phyloP scores from a whole-genome alignment of 305 asterid species.

The Striga hermonthica region DNA sequence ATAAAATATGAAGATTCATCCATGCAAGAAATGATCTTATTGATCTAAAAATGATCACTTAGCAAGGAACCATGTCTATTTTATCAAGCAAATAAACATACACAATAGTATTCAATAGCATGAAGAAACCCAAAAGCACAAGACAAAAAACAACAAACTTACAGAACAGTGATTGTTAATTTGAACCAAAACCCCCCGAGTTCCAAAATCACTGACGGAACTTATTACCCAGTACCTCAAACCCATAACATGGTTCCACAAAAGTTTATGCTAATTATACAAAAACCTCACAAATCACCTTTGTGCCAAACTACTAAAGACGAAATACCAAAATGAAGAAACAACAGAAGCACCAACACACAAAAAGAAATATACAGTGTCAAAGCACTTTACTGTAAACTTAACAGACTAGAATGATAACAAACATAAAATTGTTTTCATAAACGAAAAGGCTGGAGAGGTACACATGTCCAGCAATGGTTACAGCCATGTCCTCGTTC shows the following conservation, averaged over 20 bases:
- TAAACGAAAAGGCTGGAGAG: constrained; percentile 29
- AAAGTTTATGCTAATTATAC: not conserved
- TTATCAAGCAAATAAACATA: not conserved
- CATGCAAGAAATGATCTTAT: not conserved
- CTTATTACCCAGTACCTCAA: not conserved
- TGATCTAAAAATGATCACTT: not conserved
- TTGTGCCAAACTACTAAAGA: not conserved
- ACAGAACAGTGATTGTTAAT: not conserved
- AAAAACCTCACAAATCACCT: constrained; percentile 19
- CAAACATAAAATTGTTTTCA: constrained; percentile 27
- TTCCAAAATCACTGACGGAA: not conserved
- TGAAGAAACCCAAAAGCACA: not conserved
- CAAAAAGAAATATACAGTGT: constrained; percentile 21
- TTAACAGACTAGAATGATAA: not conserved
- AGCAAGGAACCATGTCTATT: not conserved
- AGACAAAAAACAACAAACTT: not conserved
- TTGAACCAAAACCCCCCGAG: constrained; percentile 1
- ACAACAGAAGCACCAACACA: constrained; percentile 17
- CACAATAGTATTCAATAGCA: not conserved
- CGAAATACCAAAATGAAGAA: constrained; percentile 16
- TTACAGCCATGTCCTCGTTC: constrained; percentile 26
- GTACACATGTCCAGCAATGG: constrained; percentile 32
- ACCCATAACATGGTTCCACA: constrained; percentile 4
- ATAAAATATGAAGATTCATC: no score
- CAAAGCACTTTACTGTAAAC: constrained; percentile 27